Base-by-base conservation (phyloP, 2,329 filamentous ascomycete genomes). In the Ceratocystis destructans region DNA sequence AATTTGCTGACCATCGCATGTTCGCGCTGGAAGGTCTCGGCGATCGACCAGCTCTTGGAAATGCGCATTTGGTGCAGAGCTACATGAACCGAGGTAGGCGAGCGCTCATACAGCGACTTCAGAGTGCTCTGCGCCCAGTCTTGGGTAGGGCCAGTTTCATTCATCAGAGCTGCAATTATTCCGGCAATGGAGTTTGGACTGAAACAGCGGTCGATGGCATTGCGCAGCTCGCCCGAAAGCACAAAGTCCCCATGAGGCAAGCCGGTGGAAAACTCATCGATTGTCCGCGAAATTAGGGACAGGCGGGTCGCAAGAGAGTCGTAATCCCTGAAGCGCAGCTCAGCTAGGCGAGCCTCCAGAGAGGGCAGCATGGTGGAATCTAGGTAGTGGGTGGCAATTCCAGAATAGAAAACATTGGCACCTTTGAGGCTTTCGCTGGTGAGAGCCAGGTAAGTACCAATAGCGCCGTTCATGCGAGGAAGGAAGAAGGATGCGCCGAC, bases 401-500 rank as follows among this genome's bases (percentile, higher is more conserved):
- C 94, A 59, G 90, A 83, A 77, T 95, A 96, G 73, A 96, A 92
- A 64, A 87, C 88, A 74, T 97, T 89, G 12, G 87, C 87, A 55
- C 94, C 94, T 68, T 82, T 86, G 69, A 99, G 78, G 69, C 85
- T 83, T 73, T 93, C 88, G 73, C 91, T 94, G 6, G 94, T 99
- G 69, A 99, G 80, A 22, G 91, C 94, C 55, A 99, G 85, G 76
- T 97, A 99, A 22, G 89, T 96, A 67, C 94, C 94, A 66, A 96
- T 77, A 68, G 86, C 80, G 62, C 94, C 94, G 72, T 95, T 86
- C 80, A 99, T 86, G 69, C 91, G 83, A 17, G 94, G 90, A 65
- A 99, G 80, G 81, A 97, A 97, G 80, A 97, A 99, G 10, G 90
- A 95, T 41, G 88, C 95, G 69, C 94, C 94, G 62, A 99, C 94